Conservation (phyloP, 208 protist species). For the Trypanosoma vivax region DNA sequence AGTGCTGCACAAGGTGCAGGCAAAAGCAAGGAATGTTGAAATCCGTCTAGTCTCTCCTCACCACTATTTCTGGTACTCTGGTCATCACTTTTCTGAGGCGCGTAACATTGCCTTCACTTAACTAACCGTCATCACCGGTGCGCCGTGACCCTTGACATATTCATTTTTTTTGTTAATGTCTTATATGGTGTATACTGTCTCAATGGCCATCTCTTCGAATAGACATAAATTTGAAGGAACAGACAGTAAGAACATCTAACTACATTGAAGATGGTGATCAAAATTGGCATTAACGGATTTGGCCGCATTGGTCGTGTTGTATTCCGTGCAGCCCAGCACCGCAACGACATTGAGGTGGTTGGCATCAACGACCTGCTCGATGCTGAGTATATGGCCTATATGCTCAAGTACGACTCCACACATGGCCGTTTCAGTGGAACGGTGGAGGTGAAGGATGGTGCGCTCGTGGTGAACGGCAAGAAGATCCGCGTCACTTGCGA, state of each 20-base stretch:
- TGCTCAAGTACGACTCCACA: conserved; percentile 93
- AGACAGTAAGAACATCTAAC: background rate
- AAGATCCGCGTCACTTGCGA: conserved; percentile 41
- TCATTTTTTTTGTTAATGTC: too few relatives aligned
- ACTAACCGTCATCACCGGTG: too few relatives aligned
- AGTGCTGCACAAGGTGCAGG: too few relatives aligned
- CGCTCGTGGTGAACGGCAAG: conserved; percentile 41
- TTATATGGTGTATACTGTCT: background rate
- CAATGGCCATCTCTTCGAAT: too few relatives aligned
- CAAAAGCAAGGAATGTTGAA: too few relatives aligned
- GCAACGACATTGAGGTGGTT: conserved; percentile 75
- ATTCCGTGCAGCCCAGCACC: conserved; percentile 65
- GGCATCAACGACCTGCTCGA: conserved; percentile 94
- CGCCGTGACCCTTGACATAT: too few relatives aligned
- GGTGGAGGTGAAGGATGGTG: conserved; percentile 23
- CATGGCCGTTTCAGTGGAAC: conserved; percentile 85
- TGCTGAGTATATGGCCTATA: conserved; percentile 92
- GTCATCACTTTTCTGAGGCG: too few relatives aligned
- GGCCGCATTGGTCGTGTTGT: conserved; percentile 95
- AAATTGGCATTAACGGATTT: conserved; percentile 94
- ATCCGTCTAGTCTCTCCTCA: too few relatives aligned
- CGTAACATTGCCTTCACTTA: too few relatives aligned
- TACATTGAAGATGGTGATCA: conserved; percentile 23
- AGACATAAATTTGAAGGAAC: background rate
- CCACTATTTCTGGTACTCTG: too few relatives aligned